These are phyloP conservation scores for Akanthomyces uredinophilus DNA, from an alignment of 2,329 filamentous ascomycete species.

Conservation along the genomic window DNA sequence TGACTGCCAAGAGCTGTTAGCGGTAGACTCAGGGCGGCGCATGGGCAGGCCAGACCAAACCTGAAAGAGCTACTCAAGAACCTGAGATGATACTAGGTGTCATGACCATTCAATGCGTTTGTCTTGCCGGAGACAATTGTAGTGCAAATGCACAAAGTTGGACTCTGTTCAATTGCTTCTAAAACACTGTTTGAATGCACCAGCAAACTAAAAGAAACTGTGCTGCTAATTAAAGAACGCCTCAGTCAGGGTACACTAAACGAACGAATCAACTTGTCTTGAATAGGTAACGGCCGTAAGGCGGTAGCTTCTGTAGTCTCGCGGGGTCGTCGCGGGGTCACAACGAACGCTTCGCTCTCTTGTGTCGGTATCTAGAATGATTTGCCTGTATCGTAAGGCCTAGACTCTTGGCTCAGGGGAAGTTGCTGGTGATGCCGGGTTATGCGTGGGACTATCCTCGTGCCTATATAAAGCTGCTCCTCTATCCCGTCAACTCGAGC, in stretches of 20 bases:
- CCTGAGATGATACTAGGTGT: not conserved
- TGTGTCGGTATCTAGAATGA: not conserved
- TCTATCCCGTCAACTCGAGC: not conserved
- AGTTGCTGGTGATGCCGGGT: not conserved
- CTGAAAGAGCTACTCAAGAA: not conserved
- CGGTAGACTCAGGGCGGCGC: not conserved
- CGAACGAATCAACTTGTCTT: not conserved
- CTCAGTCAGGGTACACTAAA: not conserved
- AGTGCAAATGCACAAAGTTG: too few species aligned
- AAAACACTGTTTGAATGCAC: too few species aligned
- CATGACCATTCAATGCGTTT: too few species aligned
- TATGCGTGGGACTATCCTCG: not conserved
- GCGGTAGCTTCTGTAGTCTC: not conserved
- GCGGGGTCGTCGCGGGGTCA: not conserved
- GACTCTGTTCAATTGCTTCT: too few species aligned
- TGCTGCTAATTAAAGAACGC: not conserved
- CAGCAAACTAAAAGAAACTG: too few species aligned
- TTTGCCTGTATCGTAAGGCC: not conserved
- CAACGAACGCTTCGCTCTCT: not conserved
- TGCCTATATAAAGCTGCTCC: not conserved
- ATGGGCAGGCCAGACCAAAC: not conserved
- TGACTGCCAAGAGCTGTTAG: constrained; percentile 3
- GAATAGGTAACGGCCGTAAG: not conserved
- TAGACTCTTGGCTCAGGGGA: not conserved
- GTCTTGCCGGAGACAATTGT: too few species aligned